Conservation (phyloP, 2,329 filamentous ascomycete species). For the Byssoonygena ceratinophila region DNA sequence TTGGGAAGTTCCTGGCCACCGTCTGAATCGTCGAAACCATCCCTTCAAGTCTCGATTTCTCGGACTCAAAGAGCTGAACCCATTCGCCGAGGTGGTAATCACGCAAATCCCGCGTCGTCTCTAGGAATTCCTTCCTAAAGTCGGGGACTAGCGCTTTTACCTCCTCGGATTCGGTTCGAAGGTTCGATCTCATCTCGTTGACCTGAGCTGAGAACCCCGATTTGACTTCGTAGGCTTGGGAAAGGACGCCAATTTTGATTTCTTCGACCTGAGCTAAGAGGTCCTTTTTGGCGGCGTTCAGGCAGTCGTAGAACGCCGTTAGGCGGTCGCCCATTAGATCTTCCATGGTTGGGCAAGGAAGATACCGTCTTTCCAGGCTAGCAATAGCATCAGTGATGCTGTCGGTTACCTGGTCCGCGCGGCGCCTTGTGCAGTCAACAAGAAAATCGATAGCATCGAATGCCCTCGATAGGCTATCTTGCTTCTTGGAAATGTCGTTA, state of each 20-base stretch:
- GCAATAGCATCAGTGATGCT: not conserved
- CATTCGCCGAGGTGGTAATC: not conserved
- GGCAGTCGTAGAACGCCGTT: not conserved
- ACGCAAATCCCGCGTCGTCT: not conserved
- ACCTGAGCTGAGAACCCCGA: not conserved
- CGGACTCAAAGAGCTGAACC: not conserved
- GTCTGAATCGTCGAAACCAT: not conserved
- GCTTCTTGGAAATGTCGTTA: not conserved
- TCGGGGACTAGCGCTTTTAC: not conserved
- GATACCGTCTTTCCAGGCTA: not conserved
- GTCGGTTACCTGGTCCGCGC: not conserved
- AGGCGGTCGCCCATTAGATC: constrained; percentile 1
- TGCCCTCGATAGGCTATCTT: not conserved
- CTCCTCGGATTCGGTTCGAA: not conserved
- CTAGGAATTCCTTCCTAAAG: not conserved
- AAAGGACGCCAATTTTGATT: not conserved
- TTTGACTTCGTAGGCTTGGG: not conserved
- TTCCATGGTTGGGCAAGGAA: constrained; percentile 1
- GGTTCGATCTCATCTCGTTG: not conserved
- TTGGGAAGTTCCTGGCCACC: not conserved
- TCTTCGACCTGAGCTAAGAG: not conserved
- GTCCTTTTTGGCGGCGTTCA: not conserved
- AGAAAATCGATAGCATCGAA: not conserved
- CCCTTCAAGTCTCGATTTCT: not conserved
- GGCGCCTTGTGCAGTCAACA: not conserved